Evolutionary conservation across 768 basidiomycete species (phyloP).

Genomic region (Termitomyces titanicus): DNA sequence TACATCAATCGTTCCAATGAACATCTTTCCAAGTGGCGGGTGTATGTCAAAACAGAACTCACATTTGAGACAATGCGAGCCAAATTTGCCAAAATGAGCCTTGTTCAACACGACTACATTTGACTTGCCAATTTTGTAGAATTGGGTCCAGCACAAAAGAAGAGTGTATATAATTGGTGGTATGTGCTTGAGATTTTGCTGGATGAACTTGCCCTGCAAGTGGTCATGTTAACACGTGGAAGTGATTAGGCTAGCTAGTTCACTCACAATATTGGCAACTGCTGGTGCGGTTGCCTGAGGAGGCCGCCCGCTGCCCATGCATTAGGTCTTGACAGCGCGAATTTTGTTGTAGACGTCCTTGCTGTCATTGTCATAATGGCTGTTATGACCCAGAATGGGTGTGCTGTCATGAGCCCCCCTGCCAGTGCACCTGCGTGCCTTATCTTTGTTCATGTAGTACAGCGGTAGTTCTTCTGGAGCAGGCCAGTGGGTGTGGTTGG

Average conservation of each 20-base stretch:
- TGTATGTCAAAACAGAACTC: conserved; percentile 99
- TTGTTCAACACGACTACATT: conserved; percentile 96
- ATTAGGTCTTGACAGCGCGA: conserved; percentile 30
- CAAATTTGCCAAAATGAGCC: conserved; percentile 99
- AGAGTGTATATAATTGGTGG: conserved; percentile 86
- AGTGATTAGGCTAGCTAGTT: conserved; percentile 15
- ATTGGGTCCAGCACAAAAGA: conserved; percentile 92
- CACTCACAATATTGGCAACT: conserved; percentile 57
- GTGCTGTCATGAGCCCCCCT: conserved; percentile 21
- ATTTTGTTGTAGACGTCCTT: conserved; percentile 53
- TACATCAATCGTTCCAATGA: conserved; percentile 94
- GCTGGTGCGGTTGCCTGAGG: conserved; percentile 62
- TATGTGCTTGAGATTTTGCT: conserved; percentile 77
- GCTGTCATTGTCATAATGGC: conserved; percentile 42
- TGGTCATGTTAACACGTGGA: conserved; percentile 10
- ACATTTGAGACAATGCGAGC: conserved; percentile 95
- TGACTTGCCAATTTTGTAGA: conserved; percentile 86
- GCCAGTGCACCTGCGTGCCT: conserved; percentile 50
- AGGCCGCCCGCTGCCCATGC: conserved; percentile 55
- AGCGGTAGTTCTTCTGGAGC: conserved; percentile 41
- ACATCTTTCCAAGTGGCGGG: conserved; percentile 98
- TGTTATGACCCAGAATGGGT: conserved; percentile 17
- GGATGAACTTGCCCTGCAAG: conserved; percentile 65
- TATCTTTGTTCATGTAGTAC: conserved; percentile 60
- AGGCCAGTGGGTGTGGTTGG: conserved; percentile 32